phyloP scores from a whole-genome alignment of 2,329 filamentous ascomycete species.

The Truncatella angustata region DNA sequence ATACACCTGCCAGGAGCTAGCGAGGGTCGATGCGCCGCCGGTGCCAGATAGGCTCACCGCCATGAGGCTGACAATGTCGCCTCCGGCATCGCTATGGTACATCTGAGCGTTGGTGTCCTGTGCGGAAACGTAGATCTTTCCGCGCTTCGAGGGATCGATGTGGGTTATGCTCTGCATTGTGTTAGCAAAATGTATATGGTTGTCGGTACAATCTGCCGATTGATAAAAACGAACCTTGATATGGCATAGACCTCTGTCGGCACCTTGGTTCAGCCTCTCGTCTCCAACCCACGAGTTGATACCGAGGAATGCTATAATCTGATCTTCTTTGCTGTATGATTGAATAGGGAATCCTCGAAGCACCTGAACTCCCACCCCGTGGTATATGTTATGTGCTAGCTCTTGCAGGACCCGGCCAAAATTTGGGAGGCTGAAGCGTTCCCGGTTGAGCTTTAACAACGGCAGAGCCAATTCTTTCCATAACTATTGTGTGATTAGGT shows the following conservation, averaged over 20 bases:
- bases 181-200: neutral
- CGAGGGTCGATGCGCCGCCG: neutral
- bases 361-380: neutral
- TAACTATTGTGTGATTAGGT: neutral
- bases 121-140: neutral
- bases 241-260: neutral
- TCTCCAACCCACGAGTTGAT: neutral
- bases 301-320: neutral
- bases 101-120: neutral
- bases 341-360: neutral
- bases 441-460: neutral
- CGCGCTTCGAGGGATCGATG: neutral
- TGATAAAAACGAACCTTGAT: neutral
- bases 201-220: no score
- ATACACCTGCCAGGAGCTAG: slow-evolving; percentile 1
- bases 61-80: neutral
- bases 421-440: neutral
- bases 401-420: neutral
- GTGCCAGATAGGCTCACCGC: neutral
- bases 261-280: neutral
- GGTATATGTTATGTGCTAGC: neutral
- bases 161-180: neutral
- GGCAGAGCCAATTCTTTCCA: neutral
- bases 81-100: neutral
- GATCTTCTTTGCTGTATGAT: neutral